Conservation (phyloP, 768 basidiomycete species). For the Hericium alpestre region DNA sequence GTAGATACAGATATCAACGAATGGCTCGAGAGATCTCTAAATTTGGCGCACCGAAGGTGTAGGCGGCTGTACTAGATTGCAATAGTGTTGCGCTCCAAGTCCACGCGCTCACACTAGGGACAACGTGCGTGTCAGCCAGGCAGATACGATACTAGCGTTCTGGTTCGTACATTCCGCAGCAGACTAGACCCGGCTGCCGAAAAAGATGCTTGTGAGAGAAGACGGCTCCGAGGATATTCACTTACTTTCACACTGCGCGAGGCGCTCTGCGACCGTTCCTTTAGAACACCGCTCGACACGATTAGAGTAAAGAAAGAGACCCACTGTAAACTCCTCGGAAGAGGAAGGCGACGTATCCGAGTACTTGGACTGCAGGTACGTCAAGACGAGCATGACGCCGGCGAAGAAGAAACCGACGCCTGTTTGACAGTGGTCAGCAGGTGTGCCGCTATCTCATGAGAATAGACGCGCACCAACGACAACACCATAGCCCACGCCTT, state of each 20-base stretch:
- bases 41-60: constrained; percentile 28
- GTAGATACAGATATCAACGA: background rate
- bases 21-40: too few relatives aligned
- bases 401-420: constrained; percentile 45
- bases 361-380: constrained; percentile 35
- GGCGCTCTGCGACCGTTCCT: background rate
- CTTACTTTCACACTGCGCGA: background rate
- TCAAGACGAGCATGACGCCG: constrained; percentile 34
- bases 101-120: constrained; percentile 38
- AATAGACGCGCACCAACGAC: constrained; percentile 28
- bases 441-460: background rate
- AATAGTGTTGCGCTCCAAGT: constrained; percentile 48
- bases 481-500: constrained; percentile 40
- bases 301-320: background rate
- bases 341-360: constrained; percentile 34
- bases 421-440: constrained; percentile 6
- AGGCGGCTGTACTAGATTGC: constrained; percentile 43
- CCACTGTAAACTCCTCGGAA: constrained; percentile 40
- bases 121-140: background rate
- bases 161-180: background rate
- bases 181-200: background rate
- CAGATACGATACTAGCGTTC: background rate
- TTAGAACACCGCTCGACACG: too few relatives aligned
- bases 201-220: background rate
- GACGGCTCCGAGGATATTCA: background rate